These are phyloP conservation scores for Botryosphaeria dothidea DNA, from an alignment of 2,329 filamentous ascomycete genomes.

Conservation along the genomic window DNA sequence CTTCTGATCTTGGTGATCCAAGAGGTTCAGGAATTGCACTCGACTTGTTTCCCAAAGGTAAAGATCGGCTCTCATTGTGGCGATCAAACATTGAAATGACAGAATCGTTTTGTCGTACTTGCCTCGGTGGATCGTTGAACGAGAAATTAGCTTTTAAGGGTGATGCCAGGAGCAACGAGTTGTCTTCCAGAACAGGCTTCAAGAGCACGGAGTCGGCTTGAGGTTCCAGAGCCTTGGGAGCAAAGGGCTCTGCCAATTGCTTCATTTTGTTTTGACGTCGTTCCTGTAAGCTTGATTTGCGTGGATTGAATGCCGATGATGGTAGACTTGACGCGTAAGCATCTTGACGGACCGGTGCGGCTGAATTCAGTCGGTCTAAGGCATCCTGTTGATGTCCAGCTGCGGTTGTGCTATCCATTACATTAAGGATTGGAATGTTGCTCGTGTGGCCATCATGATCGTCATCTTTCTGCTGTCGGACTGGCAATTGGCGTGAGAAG, in stretches of 20 bases:
- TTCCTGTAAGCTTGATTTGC: slow-evolving; percentile 12
- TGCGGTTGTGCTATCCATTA: slow-evolving; percentile 1
- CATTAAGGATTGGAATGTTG: slow-evolving; percentile 10
- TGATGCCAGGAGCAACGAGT: slow-evolving; percentile 3
- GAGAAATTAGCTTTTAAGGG: slow-evolving; percentile 16
- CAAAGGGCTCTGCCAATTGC: slow-evolving; percentile 5
- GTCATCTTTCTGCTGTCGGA: slow-evolving; percentile 26
- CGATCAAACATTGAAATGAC: slow-evolving; percentile 19
- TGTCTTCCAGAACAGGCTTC: not conserved
- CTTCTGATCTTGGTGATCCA: slow-evolving; percentile 41
- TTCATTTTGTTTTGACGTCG: slow-evolving; percentile 18
- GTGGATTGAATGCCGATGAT: not conserved
- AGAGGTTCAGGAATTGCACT: not conserved
- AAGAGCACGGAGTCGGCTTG: not conserved
- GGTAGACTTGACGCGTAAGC: not conserved
- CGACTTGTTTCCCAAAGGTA: not conserved
- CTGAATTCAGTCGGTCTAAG: not conserved
- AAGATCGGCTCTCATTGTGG: not conserved
- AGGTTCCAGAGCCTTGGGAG: not conserved
- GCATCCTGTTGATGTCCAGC: slow-evolving; percentile 9
- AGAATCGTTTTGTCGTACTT: slow-evolving; percentile 16
- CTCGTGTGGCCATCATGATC: slow-evolving; percentile 21
- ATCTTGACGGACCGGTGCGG: not conserved
- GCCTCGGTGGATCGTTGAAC: slow-evolving; percentile 11
- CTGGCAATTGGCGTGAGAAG: slow-evolving; percentile 39